These are phyloP conservation scores for Hypoxylon trugodes DNA, from an alignment of 495 filamentous ascomycete species.

Conservation along the genomic window DNA sequence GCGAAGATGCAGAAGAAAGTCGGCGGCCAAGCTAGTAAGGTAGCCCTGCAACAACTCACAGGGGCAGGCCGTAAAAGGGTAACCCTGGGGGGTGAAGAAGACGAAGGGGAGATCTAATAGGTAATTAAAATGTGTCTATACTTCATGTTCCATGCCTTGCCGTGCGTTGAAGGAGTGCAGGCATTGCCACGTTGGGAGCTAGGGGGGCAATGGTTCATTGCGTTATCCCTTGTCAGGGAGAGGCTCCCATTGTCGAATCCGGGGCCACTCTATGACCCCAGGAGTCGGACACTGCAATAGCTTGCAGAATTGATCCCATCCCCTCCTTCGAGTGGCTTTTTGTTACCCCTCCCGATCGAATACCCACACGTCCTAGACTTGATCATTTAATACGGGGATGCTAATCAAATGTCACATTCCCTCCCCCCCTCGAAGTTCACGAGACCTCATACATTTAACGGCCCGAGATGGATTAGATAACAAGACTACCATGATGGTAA, in stretches of 20 bases:
- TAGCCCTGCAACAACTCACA: conserved; percentile 86
- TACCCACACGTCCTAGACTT: conserved; percentile 36
- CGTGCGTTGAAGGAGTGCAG: conserved; percentile 36
- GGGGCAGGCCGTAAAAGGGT: conserved; percentile 86
- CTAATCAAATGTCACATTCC: conserved; percentile 49
- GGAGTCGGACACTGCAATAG: conserved; percentile 33
- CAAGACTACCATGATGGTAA: conserved; percentile 33
- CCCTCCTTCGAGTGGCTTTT: conserved; percentile 32
- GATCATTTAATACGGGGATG: conserved; percentile 41
- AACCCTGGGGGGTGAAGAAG: conserved; percentile 76
- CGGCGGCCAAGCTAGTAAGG: conserved; percentile 83
- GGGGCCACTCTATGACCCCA: conserved; percentile 33
- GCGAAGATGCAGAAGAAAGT: conserved; percentile 95
- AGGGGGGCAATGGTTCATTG: conserved; percentile 40
- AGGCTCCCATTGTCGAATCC: conserved; percentile 27
- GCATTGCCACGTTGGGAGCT: conserved; percentile 44
- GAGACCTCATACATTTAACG: conserved; percentile 11
- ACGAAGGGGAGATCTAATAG: conserved; percentile 62
- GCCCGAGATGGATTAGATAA: conserved; percentile 26
- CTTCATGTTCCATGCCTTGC: conserved; percentile 28
- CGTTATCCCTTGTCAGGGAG: conserved; percentile 45
- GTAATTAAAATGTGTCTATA: conserved; percentile 42
- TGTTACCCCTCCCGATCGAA: conserved; percentile 32
- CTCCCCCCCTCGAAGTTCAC: conserved; percentile 19
- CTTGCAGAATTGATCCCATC: conserved; percentile 31